Percentiles rank a stretch among this genome's conserved stretches.
These are phyloP conservation scores for Nematocida minor DNA, from an alignment of 371 early-diverging fungal species.

Conservation along the genomic window DNA sequence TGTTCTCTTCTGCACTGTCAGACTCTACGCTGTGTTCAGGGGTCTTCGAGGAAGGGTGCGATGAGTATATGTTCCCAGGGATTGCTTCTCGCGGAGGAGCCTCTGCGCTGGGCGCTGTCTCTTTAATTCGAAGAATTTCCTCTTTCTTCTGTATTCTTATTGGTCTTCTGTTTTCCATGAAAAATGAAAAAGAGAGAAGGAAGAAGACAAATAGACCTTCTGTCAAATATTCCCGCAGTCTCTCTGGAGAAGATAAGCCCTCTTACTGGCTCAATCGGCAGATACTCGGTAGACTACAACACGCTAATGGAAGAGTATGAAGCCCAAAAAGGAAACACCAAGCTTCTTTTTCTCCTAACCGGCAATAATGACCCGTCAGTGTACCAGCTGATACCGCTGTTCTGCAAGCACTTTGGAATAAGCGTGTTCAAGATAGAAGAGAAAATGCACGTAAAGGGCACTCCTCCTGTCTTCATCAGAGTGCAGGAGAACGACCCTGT, in stretches of 20 bases:
- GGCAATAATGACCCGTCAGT: slow-evolving; percentile 18
- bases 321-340: not conserved
- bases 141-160: slow-evolving; percentile 22
- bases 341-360: slow-evolving; percentile 1
- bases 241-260: not conserved
- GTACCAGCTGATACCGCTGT: slow-evolving; percentile 47
- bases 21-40: too few species aligned
- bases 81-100: not conserved
- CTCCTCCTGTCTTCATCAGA: not conserved
- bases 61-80: too few species aligned
- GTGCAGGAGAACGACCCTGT: not conserved
- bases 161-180: slow-evolving; percentile 48
- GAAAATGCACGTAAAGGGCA: not conserved
- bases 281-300: slow-evolving; percentile 21
- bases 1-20: not conserved
- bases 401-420: slow-evolving; percentile 39
- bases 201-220: slow-evolving; percentile 16
- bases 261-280: not conserved
- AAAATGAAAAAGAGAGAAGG: slow-evolving; percentile 47
- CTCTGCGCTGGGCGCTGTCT: not conserved
- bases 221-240: not conserved
- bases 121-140: slow-evolving; percentile 12
- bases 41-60: too few species aligned
- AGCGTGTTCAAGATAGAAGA: slow-evolving; percentile 17
- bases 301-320: slow-evolving; percentile 40